phyloP scores from a whole-genome alignment of 106 monocot genomes.

The Dendrobium huoshanense region DNA sequence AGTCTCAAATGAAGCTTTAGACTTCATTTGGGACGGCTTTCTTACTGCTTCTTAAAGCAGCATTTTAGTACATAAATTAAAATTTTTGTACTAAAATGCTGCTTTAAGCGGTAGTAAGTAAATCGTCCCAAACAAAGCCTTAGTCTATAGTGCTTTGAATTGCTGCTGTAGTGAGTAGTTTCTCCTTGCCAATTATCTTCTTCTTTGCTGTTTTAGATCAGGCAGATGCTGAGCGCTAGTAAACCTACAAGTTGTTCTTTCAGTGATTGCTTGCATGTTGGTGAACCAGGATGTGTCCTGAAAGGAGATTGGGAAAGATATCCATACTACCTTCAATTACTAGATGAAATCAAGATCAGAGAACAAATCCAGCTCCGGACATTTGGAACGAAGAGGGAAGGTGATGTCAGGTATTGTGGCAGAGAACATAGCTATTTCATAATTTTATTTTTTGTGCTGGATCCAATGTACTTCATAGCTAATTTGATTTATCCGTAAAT shows the following conservation, averaged over 20 bases:
- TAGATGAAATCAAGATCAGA: constrained; percentile 90
- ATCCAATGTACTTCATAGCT: too few relatives aligned
- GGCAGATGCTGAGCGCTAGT: constrained; percentile 40
- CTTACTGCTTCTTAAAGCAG: too few relatives aligned
- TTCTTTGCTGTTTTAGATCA: constrained; percentile 46
- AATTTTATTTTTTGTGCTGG: too few relatives aligned
- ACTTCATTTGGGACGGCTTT: too few relatives aligned
- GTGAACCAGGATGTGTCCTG: constrained; percentile 86
- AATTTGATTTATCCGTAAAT: too few relatives aligned
- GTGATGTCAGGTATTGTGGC: constrained; percentile 64
- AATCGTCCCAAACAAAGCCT: too few relatives aligned
- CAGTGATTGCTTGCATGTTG: constrained; percentile 81
- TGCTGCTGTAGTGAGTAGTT: neutral
- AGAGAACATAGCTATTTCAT: neutral
- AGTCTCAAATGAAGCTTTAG: too few relatives aligned
- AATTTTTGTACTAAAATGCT: too few relatives aligned
- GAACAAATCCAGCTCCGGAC: constrained; percentile 83
- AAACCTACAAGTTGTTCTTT: constrained; percentile 60
- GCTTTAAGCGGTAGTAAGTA: too few relatives aligned
- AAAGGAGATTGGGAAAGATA: constrained; percentile 94
- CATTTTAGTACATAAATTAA: too few relatives aligned
- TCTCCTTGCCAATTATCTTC: neutral
- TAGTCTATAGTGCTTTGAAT: neutral
- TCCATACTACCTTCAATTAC: constrained; percentile 84
- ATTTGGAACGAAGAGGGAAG: constrained; percentile 84